These are phyloP conservation scores for Cutaneotrichosporon spelunceum DNA, from an alignment of 1,284 basidiomycete species.

Conservation along the genomic window DNA sequence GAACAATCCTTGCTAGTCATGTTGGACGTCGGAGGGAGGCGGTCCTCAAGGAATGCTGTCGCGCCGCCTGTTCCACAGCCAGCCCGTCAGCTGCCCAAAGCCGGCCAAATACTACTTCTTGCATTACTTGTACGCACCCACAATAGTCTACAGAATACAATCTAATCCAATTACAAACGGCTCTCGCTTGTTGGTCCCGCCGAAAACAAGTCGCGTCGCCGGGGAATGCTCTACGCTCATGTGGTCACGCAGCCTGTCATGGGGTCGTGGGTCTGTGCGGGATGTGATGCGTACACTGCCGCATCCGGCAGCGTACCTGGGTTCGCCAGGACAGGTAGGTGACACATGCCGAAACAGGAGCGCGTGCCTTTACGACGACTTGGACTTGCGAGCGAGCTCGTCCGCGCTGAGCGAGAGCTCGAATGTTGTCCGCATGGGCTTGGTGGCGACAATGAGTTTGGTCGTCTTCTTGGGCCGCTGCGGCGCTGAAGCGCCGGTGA, in stretches of 20 bases:
- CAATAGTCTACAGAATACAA: background rate
- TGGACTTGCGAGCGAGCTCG: constrained; percentile 37
- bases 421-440: constrained; percentile 46
- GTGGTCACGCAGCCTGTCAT: constrained; percentile 2
- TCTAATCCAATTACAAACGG: background rate
- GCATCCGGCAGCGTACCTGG: background rate
- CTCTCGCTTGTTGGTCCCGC: background rate
- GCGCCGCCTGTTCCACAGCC: no score
- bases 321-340: background rate
- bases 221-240: constrained; percentile 7
- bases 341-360: background rate
- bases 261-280: background rate
- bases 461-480: constrained; percentile 26
- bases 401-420: constrained; percentile 42
- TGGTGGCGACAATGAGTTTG: constrained; percentile 48
- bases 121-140: no score
- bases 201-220: background rate
- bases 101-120: no score
- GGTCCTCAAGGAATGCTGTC: no score
- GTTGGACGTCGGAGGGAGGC: no score
- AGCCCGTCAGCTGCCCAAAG: no score
- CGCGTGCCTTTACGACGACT: background rate
- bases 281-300: background rate
- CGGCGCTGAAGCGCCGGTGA: constrained; percentile 11
- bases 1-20: no score